These are phyloP conservation scores for Pythium utonaiense DNA, from an alignment of 352 stramenopile genomes.

Conservation along the genomic window DNA sequence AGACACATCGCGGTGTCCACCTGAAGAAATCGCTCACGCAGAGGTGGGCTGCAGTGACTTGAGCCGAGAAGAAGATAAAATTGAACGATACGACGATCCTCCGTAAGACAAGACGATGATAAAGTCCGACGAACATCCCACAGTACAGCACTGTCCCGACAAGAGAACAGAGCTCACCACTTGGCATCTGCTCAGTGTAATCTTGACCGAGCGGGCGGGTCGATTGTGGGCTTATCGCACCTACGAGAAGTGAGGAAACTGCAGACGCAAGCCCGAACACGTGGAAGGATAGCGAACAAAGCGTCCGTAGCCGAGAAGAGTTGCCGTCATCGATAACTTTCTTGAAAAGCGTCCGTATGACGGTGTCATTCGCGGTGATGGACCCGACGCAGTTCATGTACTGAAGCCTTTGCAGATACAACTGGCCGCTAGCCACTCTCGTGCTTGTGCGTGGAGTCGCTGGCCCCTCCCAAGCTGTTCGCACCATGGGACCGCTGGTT, in stretches of 20 bases:
- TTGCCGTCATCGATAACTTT: neutral
- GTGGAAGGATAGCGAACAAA: neutral
- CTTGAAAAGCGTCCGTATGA: neutral
- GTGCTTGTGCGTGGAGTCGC: neutral
- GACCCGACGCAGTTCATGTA: neutral
- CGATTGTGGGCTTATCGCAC: neutral
- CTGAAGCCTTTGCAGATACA: neutral
- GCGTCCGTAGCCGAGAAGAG: neutral
- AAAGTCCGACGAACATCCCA: neutral
- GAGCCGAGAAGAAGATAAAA: slow-evolving; percentile 18
- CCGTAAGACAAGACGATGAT: slow-evolving; percentile 14
- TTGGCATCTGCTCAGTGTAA: neutral
- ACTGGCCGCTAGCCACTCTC: neutral
- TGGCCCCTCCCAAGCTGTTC: too few relatives aligned
- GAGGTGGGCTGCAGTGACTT: slow-evolving; percentile 15
- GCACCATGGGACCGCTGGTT: too few relatives aligned
- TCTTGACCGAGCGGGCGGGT: neutral
- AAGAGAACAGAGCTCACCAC: neutral
- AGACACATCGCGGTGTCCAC: neutral
- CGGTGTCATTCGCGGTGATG: neutral
- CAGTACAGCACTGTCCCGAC: slow-evolving; percentile 4
- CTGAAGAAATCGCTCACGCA: slow-evolving; percentile 18
- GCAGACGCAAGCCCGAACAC: neutral
- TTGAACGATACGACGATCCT: slow-evolving; percentile 21
- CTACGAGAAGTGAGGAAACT: neutral